Evolutionary conservation across 768 basidiomycete genomes (phyloP), one percentile per base, ranked within the genome.

Genomic region (Suillus fuscotomentosus): DNA sequence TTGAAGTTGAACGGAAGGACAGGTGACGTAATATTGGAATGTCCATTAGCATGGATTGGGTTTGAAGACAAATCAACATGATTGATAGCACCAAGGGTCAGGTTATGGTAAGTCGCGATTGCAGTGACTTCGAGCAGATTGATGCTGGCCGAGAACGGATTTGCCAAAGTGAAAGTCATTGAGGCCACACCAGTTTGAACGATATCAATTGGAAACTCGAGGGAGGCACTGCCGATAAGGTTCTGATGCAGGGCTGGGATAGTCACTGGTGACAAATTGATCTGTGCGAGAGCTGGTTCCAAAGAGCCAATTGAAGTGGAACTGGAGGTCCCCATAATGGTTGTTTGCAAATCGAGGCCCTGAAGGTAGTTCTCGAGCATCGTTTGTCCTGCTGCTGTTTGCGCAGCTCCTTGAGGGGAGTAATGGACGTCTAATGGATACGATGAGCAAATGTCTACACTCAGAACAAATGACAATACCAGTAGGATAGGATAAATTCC

Each of bases 61-160:
- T 82, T 76, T 2, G 82, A 79, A 20, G 87, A 84, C 22, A 80
- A 63, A 67, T 89, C 86, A 10, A 82, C 79, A 47, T 81, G 78
- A 43, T 86, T 78, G 63, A 90, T 86, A n/a, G 70, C 79, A 3
- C 90, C 89, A 13, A 92, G 72, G 1, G 80, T 80, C 48, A 91
- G 70, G 54, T 79, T 81, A 24, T 83, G 80, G 77, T 82, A 89
- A 0, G 80, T 83, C 0, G 84, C 89, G 6, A 75, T 82, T 1
- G 88, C 83, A 2, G 74, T 76, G 20, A 91, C 74, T 53, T 78
- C 72, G n/a, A 88, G 71, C 17, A 92, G 73, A 70, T 86, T 88
- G 72, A 92, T 84, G 70, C 84, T 84, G 20, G 90, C 88, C 0
- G 88, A 90, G 76, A 92, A 92, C 0, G 89, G 89, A 69, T 92